Conservation (phyloP, 2,329 filamentous ascomycete genomes). For the Elsinoe necatrix region DNA sequence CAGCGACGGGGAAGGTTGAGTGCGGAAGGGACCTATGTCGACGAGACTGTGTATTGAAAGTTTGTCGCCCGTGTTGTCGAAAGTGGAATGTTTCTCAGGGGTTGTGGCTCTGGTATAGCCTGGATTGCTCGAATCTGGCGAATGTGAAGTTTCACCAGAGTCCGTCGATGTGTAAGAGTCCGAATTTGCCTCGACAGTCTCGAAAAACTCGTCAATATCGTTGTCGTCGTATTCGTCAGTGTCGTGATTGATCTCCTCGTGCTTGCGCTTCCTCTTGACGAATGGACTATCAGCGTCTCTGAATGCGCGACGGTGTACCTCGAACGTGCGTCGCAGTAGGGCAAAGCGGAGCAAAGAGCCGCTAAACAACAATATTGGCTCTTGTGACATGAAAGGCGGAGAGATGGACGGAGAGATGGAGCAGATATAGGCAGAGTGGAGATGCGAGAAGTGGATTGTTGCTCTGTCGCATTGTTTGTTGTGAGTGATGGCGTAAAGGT, state of each 20-base stretch:
- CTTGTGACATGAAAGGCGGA: not conserved
- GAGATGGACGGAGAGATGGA: not conserved
- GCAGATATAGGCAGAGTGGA: not conserved
- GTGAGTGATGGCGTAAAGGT: not conserved
- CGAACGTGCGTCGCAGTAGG: not conserved
- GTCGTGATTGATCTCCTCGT: not conserved
- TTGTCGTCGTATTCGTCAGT: not conserved
- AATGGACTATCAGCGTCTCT: not conserved
- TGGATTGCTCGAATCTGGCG: not conserved
- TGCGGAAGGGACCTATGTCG: not conserved
- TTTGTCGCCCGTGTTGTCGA: not conserved
- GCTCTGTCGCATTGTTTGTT: not conserved
- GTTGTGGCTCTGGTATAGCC: not conserved
- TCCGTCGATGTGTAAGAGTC: not conserved
- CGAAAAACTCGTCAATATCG: not conserved
- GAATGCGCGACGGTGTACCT: not conserved
- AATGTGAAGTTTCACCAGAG: not conserved
- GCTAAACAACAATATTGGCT: not conserved
- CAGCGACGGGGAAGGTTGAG: not conserved
- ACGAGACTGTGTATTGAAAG: not conserved
- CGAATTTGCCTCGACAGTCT: not conserved
- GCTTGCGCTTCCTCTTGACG: not conserved
- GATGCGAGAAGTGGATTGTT: not conserved
- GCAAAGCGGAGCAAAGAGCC: not conserved
- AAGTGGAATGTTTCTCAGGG: not conserved